phyloP scores from a whole-genome alignment of 441 rosid species.

The Corymbia citriodora region DNA sequence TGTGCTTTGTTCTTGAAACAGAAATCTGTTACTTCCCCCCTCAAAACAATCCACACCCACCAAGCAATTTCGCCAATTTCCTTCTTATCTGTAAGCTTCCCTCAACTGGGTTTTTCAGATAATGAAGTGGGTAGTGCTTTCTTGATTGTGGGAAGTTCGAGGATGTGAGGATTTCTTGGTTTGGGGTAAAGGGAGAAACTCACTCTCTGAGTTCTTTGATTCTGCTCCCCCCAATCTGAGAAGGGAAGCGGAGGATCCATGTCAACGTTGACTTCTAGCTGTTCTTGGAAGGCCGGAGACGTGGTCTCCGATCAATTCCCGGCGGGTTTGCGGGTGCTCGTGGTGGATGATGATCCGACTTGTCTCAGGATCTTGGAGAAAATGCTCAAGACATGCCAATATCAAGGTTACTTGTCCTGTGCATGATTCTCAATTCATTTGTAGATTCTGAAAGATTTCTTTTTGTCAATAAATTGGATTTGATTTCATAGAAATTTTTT shows the following conservation, averaged over 20 bases:
- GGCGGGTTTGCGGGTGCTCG: slow-evolving; percentile 71
- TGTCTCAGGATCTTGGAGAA: slow-evolving; percentile 85
- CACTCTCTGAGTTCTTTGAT: not conserved
- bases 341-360: slow-evolving; percentile 91
- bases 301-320: slow-evolving; percentile 67
- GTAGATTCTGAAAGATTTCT: not conserved
- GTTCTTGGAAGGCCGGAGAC: slow-evolving; percentile 30
- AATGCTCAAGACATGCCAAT: slow-evolving; percentile 75
- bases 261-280: slow-evolving; percentile 40
- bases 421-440: not conserved
- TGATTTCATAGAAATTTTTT: not conserved
- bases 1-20: not conserved
- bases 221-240: not conserved
- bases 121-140: not conserved
- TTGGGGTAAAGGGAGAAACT: not conserved
- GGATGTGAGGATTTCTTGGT: not conserved
- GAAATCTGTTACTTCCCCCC: not conserved
- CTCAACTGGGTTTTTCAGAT: slow-evolving; percentile 28
- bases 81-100: not conserved
- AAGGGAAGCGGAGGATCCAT: slow-evolving; percentile 39
- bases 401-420: slow-evolving; percentile 44
- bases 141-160: not conserved
- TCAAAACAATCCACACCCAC: not conserved
- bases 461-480: not conserved
- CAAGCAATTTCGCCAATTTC: not conserved